Conservation (phyloP, 2,329 filamentous ascomycete species). For the Xylaria sp. region DNA sequence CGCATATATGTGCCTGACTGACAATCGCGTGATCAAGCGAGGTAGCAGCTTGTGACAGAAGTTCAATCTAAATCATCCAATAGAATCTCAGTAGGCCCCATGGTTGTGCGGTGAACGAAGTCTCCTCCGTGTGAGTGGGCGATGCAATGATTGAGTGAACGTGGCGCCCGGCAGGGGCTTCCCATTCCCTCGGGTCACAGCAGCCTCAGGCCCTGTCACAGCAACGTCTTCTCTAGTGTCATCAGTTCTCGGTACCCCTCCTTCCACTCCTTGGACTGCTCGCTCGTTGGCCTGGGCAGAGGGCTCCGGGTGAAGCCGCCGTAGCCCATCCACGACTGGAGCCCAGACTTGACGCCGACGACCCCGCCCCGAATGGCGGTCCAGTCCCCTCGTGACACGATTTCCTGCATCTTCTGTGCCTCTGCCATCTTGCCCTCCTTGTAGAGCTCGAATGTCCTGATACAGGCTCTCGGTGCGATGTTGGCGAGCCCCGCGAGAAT, state of each 20-base stretch:
- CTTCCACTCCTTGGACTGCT: slow-evolving; percentile 63
- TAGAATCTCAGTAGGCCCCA: neutral
- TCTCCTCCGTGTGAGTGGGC: neutral
- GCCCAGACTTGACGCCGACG: slow-evolving; percentile 75
- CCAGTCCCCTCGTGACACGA: slow-evolving; percentile 77
- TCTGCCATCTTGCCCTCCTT: slow-evolving; percentile 66
- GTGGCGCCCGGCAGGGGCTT: slow-evolving; percentile 19
- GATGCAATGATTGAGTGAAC: slow-evolving; percentile 13
- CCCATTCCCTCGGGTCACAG: slow-evolving; percentile 34
- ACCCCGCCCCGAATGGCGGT: slow-evolving; percentile 77
- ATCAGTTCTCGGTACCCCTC: slow-evolving; percentile 66
- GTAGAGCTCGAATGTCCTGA: slow-evolving; percentile 70
- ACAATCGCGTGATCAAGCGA: slow-evolving; percentile 15
- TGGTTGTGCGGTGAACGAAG: neutral
- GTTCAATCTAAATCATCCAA: slow-evolving; percentile 3
- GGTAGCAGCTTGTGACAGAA: neutral
- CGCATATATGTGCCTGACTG: slow-evolving; percentile 15
- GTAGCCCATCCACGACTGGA: slow-evolving; percentile 75
- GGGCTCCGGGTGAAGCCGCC: slow-evolving; percentile 66
- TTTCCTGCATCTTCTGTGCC: slow-evolving; percentile 72
- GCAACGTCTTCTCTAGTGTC: slow-evolving; percentile 59
- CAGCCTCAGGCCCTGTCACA: slow-evolving; percentile 49
- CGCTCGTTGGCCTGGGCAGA: slow-evolving; percentile 61
- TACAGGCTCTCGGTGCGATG: slow-evolving; percentile 74
- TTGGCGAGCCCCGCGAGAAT: slow-evolving; percentile 79